phyloP scores from a whole-genome alignment of 768 basidiomycete species.

The Suillus subaureus region DNA sequence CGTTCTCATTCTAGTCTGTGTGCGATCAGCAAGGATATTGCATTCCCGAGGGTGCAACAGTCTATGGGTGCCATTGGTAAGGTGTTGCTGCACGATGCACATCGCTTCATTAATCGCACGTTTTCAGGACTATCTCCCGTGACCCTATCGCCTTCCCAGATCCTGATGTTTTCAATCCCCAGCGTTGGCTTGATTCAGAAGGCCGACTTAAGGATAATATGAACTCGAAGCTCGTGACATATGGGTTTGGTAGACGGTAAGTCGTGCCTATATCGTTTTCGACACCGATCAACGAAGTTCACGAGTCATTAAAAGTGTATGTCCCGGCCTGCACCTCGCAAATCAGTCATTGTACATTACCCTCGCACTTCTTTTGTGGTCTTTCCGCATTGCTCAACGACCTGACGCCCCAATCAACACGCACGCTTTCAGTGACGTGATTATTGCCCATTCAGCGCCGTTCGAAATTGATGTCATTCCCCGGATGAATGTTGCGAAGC shows the following conservation, averaged over 20 bases:
- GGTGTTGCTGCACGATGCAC: neutral
- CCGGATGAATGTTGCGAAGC: neutral
- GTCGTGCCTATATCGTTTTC: neutral
- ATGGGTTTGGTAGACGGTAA: slow-evolving; percentile 1
- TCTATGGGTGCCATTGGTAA: neutral
- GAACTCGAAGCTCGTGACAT: neutral
- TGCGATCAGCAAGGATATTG: neutral
- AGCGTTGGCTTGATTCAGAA: slow-evolving; percentile 1
- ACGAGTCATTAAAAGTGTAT: neutral
- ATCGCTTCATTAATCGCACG: neutral
- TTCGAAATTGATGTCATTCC: neutral
- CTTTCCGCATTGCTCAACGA: slow-evolving; percentile 53
- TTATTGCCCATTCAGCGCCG: slow-evolving; percentile 52
- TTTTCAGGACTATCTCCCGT: neutral
- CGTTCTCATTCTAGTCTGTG: neutral
- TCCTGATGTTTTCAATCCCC: neutral
- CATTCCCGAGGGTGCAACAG: neutral
- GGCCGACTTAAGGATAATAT: neutral
- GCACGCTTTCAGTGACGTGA: slow-evolving; percentile 57
- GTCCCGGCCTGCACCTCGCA: slow-evolving; percentile 33
- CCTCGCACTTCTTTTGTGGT: slow-evolving; percentile 61
- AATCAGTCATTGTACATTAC: slow-evolving; percentile 56
- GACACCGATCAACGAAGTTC: neutral
- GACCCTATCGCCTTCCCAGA: neutral
- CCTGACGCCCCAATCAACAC: slow-evolving; percentile 55